Base-by-base conservation (phyloP, 352 stramenopile species). In the Pythium oligandrum region DNA sequence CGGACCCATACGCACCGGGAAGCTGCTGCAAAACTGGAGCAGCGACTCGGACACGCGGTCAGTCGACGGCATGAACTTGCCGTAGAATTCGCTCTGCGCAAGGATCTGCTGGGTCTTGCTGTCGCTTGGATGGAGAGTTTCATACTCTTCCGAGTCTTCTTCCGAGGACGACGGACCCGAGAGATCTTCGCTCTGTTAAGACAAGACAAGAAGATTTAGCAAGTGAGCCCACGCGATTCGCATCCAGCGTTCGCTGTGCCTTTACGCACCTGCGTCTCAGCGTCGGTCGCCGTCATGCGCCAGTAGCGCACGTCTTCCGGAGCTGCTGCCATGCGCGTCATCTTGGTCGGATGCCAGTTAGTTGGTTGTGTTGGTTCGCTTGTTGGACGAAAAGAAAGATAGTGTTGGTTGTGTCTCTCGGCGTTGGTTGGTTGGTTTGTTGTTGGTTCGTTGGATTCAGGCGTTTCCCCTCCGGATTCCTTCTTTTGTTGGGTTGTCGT, bases 21-120 rank as follows among this genome's bases (percentile, higher is more conserved):
- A 78, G 47, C 77, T 90, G 17, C 75, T 69, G 50, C 76, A 88
- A 51, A 88, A 83, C 33, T 55, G 43, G 4, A 93, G 54, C 53
- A 86, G 52, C 12, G 71, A 70, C 53, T 89, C 68, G 35, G 73
- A 88, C 17, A 84, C 11, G 26, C 56, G 47, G 58, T 88, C 71
- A 2, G 37, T 59, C 9, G 49, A 45, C 4, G 68, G 73, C 71
- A 93, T 87, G 51, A 70, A 76, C 45, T 66, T 66, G 32, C 46
- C 50, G 59, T 75, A 87, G 58, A 80, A 90, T 35, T 63, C 59
- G 56, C 79, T 90, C 38, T 64, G 33, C 39, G 46, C 60, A 40
- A 93, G 54, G 38, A 90, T 73, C 51, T 71, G 53, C 34, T 71
- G 52, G 39, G 72, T 78, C 44, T 62, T 61, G 9, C 64, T 51